Evolutionary conservation across 768 basidiomycete species (phyloP).

Genomic region (Agrocybe pediades): DNA sequence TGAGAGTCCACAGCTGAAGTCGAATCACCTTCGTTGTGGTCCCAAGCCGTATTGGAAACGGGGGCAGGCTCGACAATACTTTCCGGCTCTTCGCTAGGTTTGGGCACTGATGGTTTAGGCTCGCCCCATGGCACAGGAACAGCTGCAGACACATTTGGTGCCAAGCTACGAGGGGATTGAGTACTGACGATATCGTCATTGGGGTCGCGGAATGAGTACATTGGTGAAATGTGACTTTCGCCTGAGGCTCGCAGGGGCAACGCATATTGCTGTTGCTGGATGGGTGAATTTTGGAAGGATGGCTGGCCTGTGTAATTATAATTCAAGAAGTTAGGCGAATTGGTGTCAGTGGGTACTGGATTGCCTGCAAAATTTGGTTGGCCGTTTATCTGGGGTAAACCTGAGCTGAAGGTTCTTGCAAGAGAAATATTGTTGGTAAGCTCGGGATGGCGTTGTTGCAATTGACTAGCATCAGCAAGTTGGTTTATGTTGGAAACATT

Average conservation of each 20-base stretch:
- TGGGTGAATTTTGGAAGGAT: conserved; percentile 13
- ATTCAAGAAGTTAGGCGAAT: conserved; percentile 9
- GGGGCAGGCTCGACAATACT: background rate
- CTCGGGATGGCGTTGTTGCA: conserved; percentile 10
- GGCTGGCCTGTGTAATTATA: conserved; percentile 12
- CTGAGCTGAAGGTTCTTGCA: conserved; percentile 12
- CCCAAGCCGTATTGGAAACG: conserved; percentile 7
- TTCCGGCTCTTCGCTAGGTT: conserved; percentile 1
- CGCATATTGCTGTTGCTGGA: conserved; percentile 15
- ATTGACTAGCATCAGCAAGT: background rate
- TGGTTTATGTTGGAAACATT: conserved; percentile 1
- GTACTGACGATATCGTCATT: conserved; percentile 9
- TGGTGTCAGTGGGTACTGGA: conserved; percentile 6
- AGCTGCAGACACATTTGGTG: conserved; percentile 1
- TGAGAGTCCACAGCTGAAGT: background rate
- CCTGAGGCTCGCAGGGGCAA: conserved; percentile 11
- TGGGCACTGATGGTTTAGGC: conserved; percentile 5
- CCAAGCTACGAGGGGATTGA: conserved; percentile 3
- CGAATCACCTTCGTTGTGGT: conserved; percentile 2
- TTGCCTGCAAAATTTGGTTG: conserved; percentile 3
- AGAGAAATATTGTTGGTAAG: conserved; percentile 4
- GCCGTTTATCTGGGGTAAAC: conserved; percentile 5
- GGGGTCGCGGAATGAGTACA: conserved; percentile 11
- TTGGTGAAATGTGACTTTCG: conserved; percentile 6
- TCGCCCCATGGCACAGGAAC: conserved; percentile 16